Conservation (phyloP, 2,329 filamentous ascomycete species). For the Metarhizium guizhouense region DNA sequence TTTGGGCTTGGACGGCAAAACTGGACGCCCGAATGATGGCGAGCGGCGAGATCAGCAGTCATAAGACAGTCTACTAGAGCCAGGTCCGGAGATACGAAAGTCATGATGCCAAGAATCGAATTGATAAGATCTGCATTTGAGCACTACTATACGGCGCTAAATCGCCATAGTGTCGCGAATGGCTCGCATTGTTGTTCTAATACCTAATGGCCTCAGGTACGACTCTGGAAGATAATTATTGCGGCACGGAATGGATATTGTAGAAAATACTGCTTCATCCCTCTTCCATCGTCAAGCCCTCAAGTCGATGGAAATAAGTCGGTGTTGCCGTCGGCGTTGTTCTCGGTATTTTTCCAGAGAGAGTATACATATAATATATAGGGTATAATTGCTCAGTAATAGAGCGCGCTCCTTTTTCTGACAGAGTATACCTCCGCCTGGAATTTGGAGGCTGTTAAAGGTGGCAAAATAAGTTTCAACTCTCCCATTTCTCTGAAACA, state of each 20-base stretch:
- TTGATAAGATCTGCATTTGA: slow-evolving; percentile 30
- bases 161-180: slow-evolving; percentile 21
- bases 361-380: too few species aligned
- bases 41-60: slow-evolving; percentile 32
- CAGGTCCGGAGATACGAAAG: slow-evolving; percentile 26
- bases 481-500: slow-evolving; percentile 22
- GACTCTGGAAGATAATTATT: slow-evolving; percentile 4
- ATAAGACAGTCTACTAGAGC: slow-evolving; percentile 35
- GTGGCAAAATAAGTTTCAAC: slow-evolving; percentile 36
- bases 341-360: neutral
- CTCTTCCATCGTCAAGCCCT: slow-evolving; percentile 10
- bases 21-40: slow-evolving; percentile 22
- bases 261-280: slow-evolving; percentile 6
- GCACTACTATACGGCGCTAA: slow-evolving; percentile 14
- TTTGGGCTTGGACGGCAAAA: slow-evolving; percentile 35
- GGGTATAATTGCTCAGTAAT: too few species aligned
- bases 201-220: slow-evolving; percentile 8
- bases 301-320: slow-evolving; percentile 18
- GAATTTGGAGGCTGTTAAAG: slow-evolving; percentile 12
- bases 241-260: neutral
- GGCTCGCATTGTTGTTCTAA: slow-evolving; percentile 16
- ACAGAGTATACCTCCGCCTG: too few species aligned
- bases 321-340: slow-evolving; percentile 9
- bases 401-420: too few species aligned
- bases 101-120: slow-evolving; percentile 27